These are phyloP conservation scores for Botrytis cinerea DNA, from an alignment of 2,329 filamentous ascomycete genomes.

Conservation along the genomic window DNA sequence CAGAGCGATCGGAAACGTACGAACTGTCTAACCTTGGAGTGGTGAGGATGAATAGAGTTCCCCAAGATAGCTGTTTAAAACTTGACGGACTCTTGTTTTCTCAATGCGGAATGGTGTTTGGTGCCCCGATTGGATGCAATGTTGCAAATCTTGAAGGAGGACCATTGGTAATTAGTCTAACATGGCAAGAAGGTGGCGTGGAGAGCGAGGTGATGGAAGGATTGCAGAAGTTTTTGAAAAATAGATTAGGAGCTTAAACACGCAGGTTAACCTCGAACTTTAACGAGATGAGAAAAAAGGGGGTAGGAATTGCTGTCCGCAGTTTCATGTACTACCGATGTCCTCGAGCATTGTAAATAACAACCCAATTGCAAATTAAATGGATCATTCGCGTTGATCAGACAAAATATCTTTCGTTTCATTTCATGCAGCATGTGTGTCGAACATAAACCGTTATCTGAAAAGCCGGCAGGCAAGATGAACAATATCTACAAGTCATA, in stretches of 20 bases:
- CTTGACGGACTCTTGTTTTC: conserved; percentile 32
- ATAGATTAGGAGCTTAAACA: background rate
- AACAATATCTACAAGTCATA: background rate
- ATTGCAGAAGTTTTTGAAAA: conserved; percentile 1
- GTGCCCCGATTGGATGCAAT: conserved; percentile 30
- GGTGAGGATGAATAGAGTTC: conserved; percentile 21
- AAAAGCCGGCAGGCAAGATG: background rate
- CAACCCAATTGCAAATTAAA: background rate
- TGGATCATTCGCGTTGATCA: accelerated
- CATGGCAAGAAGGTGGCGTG: conserved; percentile 33
- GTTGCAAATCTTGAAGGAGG: conserved; percentile 28
- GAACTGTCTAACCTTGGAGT: conserved; percentile 37
- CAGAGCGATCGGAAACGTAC: conserved; percentile 18
- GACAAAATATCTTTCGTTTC: too few relatives aligned
- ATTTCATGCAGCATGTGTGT: background rate
- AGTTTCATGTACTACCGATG: background rate
- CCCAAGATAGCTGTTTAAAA: background rate
- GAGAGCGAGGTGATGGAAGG: conserved; percentile 27
- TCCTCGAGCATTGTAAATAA: too few relatives aligned
- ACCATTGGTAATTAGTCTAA: conserved; percentile 30
- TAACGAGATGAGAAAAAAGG: background rate
- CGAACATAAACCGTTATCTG: background rate
- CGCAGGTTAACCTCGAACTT: too few relatives aligned
- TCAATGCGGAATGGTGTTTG: conserved; percentile 31
- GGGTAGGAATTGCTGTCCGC: background rate